phyloP scores from a whole-genome alignment of 2,329 filamentous ascomycete genomes.

The Hypoxylon rubiginosum region DNA sequence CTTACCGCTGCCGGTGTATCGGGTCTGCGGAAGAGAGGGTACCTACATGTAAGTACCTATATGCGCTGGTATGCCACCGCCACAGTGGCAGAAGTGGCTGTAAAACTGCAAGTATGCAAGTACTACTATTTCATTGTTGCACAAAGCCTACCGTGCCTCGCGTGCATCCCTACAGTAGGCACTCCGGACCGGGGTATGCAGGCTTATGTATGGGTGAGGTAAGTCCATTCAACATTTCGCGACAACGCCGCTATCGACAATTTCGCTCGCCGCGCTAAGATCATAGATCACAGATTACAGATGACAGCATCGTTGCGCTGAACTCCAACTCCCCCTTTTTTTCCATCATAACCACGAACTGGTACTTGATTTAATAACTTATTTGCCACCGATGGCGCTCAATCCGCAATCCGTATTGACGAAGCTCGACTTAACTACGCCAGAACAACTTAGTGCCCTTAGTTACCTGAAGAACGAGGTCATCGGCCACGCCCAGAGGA shows the following conservation, averaged over 20 bases:
- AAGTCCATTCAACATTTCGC: conserved; percentile 22
- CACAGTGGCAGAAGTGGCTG: neutral
- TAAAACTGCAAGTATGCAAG: neutral
- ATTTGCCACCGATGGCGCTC: conserved; percentile 45
- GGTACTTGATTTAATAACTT: conserved; percentile 1
- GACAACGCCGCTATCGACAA: conserved; percentile 17
- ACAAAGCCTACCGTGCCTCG: neutral
- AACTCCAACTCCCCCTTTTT: conserved; percentile 3
- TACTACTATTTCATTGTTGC: neutral
- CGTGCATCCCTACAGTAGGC: neutral
- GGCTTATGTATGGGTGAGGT: conserved; percentile 1
- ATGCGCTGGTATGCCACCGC: neutral
- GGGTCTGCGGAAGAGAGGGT: conserved; percentile 8
- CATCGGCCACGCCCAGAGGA: conserved; percentile 88
- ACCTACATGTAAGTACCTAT: too few species aligned
- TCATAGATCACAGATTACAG: too few species aligned
- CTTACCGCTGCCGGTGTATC: conserved; percentile 8
- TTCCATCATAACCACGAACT: conserved; percentile 13
- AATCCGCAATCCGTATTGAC: conserved; percentile 45
- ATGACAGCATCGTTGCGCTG: conserved; percentile 4
- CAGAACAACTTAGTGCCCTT: conserved; percentile 72
- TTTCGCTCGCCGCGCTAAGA: neutral
- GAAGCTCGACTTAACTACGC: conserved; percentile 61
- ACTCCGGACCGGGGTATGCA: conserved; percentile 1
- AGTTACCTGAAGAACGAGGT: conserved; percentile 88